phyloP scores from a whole-genome alignment of 2,329 filamentous ascomycete genomes.

The Monosporascus sp. region DNA sequence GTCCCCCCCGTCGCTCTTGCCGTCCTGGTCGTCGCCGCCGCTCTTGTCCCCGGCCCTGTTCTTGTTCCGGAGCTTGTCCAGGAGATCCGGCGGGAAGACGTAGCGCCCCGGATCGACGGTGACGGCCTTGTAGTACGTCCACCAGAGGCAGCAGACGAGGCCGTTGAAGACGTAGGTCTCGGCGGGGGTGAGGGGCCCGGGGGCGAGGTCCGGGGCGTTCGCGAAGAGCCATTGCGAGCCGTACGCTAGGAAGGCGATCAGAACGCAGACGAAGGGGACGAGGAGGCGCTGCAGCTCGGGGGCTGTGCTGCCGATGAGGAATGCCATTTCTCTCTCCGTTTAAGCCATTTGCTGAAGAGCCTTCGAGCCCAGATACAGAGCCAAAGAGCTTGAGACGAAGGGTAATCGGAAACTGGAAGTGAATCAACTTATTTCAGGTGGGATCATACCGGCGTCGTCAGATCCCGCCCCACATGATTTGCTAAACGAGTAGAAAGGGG shows the following conservation, averaged over 20 bases:
- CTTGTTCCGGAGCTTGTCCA: slow-evolving; percentile 3
- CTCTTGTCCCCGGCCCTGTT: neutral
- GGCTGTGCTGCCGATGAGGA: slow-evolving; percentile 24
- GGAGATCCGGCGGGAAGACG: slow-evolving; percentile 29
- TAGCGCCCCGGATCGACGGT: slow-evolving; percentile 54
- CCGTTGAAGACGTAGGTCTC: slow-evolving; percentile 62
- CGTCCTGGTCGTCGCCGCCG: slow-evolving; percentile 15
- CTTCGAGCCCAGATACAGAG: no score
- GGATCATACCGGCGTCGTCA: no score
- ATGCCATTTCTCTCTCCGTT: slow-evolving; percentile 19
- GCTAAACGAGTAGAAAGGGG: no score
- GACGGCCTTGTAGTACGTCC: slow-evolving; percentile 61
- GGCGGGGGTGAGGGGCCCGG: slow-evolving; percentile 51
- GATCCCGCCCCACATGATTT: no score
- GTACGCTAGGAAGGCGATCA: slow-evolving; percentile 68
- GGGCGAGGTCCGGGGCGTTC: slow-evolving; percentile 51
- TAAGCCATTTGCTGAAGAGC: no score
- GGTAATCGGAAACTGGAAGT: no score
- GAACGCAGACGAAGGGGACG: slow-evolving; percentile 60
- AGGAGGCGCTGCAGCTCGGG: slow-evolving; percentile 49
- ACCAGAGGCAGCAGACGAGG: slow-evolving; percentile 59
- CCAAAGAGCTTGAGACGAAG: no score
- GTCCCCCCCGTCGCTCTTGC: neutral
- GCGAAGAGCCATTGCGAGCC: slow-evolving; percentile 67
- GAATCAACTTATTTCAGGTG: no score